These are phyloP conservation scores for Waitea zeae DNA, from an alignment of 1,284 basidiomycete species.

Conservation along the genomic window DNA sequence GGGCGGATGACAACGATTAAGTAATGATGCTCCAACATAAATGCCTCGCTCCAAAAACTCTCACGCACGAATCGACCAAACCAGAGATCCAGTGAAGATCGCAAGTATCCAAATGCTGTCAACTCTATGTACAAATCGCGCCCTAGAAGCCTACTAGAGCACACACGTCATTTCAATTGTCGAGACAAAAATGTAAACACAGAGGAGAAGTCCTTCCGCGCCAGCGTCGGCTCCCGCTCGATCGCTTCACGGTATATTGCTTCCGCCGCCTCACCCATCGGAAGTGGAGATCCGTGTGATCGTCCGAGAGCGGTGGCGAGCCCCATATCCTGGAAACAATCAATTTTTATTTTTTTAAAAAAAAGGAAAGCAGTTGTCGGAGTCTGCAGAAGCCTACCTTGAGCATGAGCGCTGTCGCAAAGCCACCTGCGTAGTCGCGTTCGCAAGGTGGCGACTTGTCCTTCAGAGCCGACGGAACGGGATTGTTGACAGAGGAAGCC, in stretches of 20 bases:
- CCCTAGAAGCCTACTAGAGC: too few species aligned
- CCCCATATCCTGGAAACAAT: conserved; percentile 48
- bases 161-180: neutral
- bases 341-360: neutral
- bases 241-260: conserved; percentile 40
- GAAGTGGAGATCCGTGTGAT: conserved; percentile 31
- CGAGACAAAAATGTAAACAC: conserved; percentile 28
- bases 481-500: conserved; percentile 78
- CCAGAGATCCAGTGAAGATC: neutral
- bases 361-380: neutral
- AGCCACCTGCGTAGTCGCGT: conserved; percentile 69
- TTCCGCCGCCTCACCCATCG: conserved; percentile 46
- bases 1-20: too few species aligned
- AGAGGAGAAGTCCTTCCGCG: conserved; percentile 61
- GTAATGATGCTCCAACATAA: too few species aligned
- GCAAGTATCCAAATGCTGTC: too few species aligned
- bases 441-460: conserved; percentile 69
- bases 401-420: conserved; percentile 70
- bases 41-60: neutral
- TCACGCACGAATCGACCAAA: neutral
- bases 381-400: conserved; percentile 30
- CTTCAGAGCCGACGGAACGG: conserved; percentile 58
- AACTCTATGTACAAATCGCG: too few species aligned
- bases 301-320: conserved; percentile 50
- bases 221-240: conserved; percentile 34